A percentile compares a stretch with the other conserved stretches of the same genome.
Conservation (phyloP, 2,329 filamentous ascomycete genomes). For the Alternaria burnsii region DNA sequence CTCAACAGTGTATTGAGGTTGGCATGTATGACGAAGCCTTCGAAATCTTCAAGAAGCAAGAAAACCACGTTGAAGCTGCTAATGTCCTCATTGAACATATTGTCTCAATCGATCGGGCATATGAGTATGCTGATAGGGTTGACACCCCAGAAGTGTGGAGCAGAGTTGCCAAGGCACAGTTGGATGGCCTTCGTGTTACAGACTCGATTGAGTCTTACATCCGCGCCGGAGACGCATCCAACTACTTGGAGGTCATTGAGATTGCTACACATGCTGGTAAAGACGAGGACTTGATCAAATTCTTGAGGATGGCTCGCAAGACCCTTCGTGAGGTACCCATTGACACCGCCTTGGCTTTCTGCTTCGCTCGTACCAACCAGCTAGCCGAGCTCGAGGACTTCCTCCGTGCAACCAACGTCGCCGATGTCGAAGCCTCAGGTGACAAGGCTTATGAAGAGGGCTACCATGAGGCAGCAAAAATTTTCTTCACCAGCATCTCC, state of each 20-base stretch:
- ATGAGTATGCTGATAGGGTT: slow-evolving; percentile 93
- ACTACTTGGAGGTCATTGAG: slow-evolving; percentile 96
- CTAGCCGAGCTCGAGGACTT: slow-evolving; percentile 96
- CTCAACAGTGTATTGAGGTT: slow-evolving; percentile 90
- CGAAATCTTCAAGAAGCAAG: slow-evolving; percentile 98
- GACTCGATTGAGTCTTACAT: slow-evolving; percentile 98
- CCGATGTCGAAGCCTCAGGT: slow-evolving; percentile 94
- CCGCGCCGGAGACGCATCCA: slow-evolving; percentile 88
- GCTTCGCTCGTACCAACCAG: slow-evolving; percentile 89
- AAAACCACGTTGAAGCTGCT: slow-evolving; percentile 84
- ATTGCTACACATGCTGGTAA: slow-evolving; percentile 94
- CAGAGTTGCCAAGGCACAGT: slow-evolving; percentile 95
- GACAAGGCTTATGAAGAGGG: slow-evolving; percentile 98
- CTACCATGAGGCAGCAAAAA: slow-evolving; percentile 95
- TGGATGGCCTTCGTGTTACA: slow-evolving; percentile 90
- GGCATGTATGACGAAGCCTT: slow-evolving; percentile 97
- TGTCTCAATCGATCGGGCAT: slow-evolving; percentile 96
- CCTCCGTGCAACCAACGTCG: slow-evolving; percentile 89
- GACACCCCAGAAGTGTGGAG: slow-evolving; percentile 97
- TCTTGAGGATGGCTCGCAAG: slow-evolving; percentile 95
- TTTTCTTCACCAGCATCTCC: slow-evolving; percentile 97
- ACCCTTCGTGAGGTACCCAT: slow-evolving; percentile 92
- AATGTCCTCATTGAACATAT: slow-evolving; percentile 95
- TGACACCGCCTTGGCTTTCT: slow-evolving; percentile 93
- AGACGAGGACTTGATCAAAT: slow-evolving; percentile 97